Conservation (phyloP, 2,329 filamentous ascomycete species). For the Fusarium kyushuense region DNA sequence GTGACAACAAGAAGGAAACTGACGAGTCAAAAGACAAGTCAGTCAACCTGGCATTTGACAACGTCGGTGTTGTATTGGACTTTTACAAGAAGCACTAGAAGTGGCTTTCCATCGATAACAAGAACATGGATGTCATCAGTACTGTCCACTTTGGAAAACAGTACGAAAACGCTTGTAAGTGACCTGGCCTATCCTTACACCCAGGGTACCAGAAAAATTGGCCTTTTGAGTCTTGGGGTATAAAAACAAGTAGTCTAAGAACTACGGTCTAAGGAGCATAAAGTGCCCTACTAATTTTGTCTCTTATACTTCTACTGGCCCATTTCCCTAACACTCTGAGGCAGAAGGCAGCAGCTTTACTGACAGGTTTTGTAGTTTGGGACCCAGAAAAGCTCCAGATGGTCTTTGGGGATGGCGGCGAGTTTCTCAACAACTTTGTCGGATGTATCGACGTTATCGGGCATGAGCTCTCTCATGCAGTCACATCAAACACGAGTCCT, state of each 20-base stretch:
- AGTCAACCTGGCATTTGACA: constrained; percentile 64
- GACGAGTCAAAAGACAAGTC: constrained; percentile 53
- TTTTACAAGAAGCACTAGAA: constrained; percentile 64
- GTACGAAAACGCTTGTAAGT: constrained; percentile 64
- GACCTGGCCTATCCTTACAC: too few relatives aligned
- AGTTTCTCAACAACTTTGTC: constrained; percentile 65
- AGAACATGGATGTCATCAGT: constrained; percentile 62
- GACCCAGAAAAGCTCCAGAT: constrained; percentile 62
- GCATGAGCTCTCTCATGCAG: constrained; percentile 68
- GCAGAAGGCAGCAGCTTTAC: neutral
- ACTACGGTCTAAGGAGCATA: too few relatives aligned
- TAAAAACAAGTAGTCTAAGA: too few relatives aligned
- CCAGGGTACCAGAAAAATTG: too few relatives aligned
- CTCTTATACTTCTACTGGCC: too few relatives aligned
- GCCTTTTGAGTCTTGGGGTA: too few relatives aligned
- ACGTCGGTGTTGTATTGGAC: constrained; percentile 61
- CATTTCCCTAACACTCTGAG: too few relatives aligned
- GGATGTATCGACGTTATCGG: constrained; percentile 67
- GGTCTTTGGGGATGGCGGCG: constrained; percentile 68
- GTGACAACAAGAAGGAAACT: constrained; percentile 54
- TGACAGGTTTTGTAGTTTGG: constrained; percentile 57
- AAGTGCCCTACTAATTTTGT: too few relatives aligned
- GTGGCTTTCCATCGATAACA: constrained; percentile 66
- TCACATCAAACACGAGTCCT: constrained; percentile 63
- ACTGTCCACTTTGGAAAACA: constrained; percentile 64